Percentiles rank a stretch among this genome's conserved stretches.
Conservation (phyloP, 345 rosid species). For the Erysimum cheiranthoides region DNA sequence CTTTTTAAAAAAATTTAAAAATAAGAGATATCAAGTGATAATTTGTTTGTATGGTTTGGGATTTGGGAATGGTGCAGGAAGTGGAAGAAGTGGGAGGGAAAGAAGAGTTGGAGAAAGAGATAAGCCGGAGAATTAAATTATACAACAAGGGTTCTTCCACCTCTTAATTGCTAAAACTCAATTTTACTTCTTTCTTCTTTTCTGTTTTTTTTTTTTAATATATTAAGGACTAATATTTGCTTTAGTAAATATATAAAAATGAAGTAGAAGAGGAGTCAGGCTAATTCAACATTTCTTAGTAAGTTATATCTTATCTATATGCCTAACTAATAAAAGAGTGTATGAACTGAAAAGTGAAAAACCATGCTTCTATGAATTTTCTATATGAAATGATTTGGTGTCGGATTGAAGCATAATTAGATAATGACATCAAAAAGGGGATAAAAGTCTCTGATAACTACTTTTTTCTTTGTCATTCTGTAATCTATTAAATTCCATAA, state of each 20-base stretch:
- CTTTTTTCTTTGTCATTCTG: too few species aligned
- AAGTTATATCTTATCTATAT: too few species aligned
- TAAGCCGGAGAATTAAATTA: slow-evolving; percentile 56
- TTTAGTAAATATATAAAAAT: background rate
- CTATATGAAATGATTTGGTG: too few species aligned
- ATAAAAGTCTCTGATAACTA: too few species aligned
- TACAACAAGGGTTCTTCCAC: slow-evolving; percentile 46
- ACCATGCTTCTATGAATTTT: too few species aligned
- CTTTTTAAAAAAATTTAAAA: background rate
- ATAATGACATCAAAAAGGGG: too few species aligned
- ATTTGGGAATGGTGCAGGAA: slow-evolving; percentile 54
- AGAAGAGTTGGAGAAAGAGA: slow-evolving; percentile 78
- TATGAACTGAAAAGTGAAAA: too few species aligned
- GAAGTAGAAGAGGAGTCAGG: background rate
- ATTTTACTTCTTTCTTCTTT: background rate
- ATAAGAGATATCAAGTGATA: background rate
- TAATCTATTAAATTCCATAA: too few species aligned
- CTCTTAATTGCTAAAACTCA: slow-evolving; percentile 18
- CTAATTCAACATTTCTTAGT: background rate
- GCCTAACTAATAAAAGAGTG: too few species aligned
- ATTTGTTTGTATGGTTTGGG: slow-evolving; percentile 14
- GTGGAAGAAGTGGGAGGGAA: slow-evolving; percentile 73
- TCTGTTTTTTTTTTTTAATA: background rate
- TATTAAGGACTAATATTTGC: background rate
- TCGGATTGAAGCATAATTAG: too few species aligned